These are phyloP conservation scores for Platanthera zijinensis DNA, from an alignment of 106 monocot genomes.

Conservation along the genomic window DNA sequence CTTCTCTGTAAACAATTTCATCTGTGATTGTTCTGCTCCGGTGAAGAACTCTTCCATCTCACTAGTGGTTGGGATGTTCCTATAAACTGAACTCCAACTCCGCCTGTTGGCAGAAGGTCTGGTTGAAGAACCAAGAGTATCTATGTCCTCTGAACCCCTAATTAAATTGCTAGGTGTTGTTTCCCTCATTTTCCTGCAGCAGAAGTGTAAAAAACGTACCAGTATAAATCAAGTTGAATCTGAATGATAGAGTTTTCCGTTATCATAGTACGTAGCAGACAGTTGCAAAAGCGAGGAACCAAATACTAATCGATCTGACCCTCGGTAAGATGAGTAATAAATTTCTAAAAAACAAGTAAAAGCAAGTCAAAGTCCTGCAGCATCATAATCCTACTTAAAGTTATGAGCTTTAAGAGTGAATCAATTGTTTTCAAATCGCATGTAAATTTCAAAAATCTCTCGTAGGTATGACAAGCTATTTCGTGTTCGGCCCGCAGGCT, in stretches of 20 bases:
- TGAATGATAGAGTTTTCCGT: neutral
- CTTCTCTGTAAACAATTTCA: constrained; percentile 14
- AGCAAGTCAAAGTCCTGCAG: neutral
- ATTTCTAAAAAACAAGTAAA: neutral
- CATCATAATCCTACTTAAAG: neutral
- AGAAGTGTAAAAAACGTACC: neutral
- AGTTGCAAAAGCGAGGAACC: neutral
- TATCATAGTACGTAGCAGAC: no score
- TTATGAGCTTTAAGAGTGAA: neutral
- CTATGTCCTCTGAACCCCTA: constrained; percentile 1
- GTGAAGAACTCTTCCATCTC: constrained; percentile 19
- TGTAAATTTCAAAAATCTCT: no score
- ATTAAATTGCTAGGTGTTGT: constrained; percentile 11
- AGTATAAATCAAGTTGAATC: neutral
- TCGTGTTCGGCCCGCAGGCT: no score
- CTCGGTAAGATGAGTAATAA: neutral
- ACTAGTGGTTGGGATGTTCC: constrained; percentile 1
- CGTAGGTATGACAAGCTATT: no score
- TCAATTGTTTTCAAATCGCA: neutral
- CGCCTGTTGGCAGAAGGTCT: neutral
- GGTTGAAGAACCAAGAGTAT: constrained; percentile 13
- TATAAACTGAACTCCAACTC: neutral
- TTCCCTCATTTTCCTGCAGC: constrained; percentile 11
- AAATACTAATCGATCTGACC: neutral
- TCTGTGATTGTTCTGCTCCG: constrained; percentile 10